These are phyloP conservation scores for Boletus edulis DNA, from an alignment of 768 basidiomycete species.

Conservation along the genomic window DNA sequence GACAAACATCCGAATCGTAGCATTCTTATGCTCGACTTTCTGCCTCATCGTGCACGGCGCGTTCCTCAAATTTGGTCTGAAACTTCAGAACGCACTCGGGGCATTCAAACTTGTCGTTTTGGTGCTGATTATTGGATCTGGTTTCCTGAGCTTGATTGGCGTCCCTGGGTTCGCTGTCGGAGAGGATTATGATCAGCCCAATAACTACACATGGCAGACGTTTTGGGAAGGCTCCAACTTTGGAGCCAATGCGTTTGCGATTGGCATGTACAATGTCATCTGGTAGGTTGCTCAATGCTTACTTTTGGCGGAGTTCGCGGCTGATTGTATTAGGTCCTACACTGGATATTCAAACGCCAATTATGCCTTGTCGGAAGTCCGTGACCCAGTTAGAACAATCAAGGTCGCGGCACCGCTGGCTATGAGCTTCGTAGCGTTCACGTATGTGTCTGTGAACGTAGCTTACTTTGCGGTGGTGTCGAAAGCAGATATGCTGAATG, in stretches of 20 bases:
- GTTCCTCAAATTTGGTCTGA: slow-evolving; percentile 52
- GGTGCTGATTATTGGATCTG: slow-evolving; percentile 48
- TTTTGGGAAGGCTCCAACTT: slow-evolving; percentile 63
- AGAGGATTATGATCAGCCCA: slow-evolving; percentile 49
- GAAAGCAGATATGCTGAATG: slow-evolving; percentile 63
- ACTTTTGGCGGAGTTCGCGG: background rate
- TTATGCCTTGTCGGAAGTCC: slow-evolving; percentile 69
- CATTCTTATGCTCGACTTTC: slow-evolving; percentile 54
- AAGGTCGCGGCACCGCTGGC: slow-evolving; percentile 69
- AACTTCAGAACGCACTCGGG: slow-evolving; percentile 63
- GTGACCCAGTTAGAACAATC: slow-evolving; percentile 67
- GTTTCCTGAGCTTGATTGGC: slow-evolving; percentile 49
- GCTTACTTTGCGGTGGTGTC: slow-evolving; percentile 76
- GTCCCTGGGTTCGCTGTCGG: slow-evolving; percentile 49
- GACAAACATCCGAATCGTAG: slow-evolving; percentile 49
- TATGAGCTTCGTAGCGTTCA: slow-evolving; percentile 52
- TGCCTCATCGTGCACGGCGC: slow-evolving; percentile 57
- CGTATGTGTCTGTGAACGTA: slow-evolving; percentile 65
- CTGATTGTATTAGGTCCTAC: slow-evolving; percentile 50
- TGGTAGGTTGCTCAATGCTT: slow-evolving; percentile 41
- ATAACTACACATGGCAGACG: slow-evolving; percentile 57
- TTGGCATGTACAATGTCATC: slow-evolving; percentile 66
- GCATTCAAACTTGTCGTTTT: slow-evolving; percentile 60
- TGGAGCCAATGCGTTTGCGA: slow-evolving; percentile 58
- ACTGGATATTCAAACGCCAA: slow-evolving; percentile 75